Percentiles rank a stretch among this genome's conserved stretches.
Conservation (phyloP, 805 yeast genomes). For the Alloascoidea hylecoeti region DNA sequence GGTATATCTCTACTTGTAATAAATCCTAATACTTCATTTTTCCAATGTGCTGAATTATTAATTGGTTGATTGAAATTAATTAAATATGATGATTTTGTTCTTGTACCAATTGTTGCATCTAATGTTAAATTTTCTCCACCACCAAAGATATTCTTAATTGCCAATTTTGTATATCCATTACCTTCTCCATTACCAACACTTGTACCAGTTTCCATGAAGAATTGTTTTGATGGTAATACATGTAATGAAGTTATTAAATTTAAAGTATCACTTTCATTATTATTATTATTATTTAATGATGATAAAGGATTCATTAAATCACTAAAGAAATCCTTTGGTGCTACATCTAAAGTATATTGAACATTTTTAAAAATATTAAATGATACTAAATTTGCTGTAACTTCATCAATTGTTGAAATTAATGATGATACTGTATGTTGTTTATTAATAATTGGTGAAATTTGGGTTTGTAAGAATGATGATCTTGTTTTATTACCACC, state of each 20-base stretch:
- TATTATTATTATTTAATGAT: constrained; percentile 9
- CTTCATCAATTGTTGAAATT: not conserved
- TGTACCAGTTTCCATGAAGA: constrained; percentile 85
- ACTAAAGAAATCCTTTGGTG: not conserved
- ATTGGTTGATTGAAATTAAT: constrained; percentile 37
- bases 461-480: not conserved
- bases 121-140: constrained; percentile 50
- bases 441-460: not conserved
- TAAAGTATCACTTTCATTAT: not conserved
- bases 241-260: constrained; percentile 1
- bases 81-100: constrained; percentile 40
- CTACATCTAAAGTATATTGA: not conserved
- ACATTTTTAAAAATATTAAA: not conserved
- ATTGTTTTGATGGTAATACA: constrained; percentile 44
- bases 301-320: constrained; percentile 11
- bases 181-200: constrained; percentile 96
- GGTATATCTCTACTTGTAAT: constrained; percentile 34
- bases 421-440: not conserved
- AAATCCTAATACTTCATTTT: constrained; percentile 34
- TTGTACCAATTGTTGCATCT: constrained; percentile 45
- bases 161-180: constrained; percentile 77
- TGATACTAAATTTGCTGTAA: not conserved
- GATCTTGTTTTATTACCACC: not conserved
- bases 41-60: constrained; percentile 33
- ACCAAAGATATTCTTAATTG: constrained; percentile 44